Evolutionary conservation across 192 early-diverging fungal species (phyloP).

Genomic region (Entophlyctis luteolus): DNA sequence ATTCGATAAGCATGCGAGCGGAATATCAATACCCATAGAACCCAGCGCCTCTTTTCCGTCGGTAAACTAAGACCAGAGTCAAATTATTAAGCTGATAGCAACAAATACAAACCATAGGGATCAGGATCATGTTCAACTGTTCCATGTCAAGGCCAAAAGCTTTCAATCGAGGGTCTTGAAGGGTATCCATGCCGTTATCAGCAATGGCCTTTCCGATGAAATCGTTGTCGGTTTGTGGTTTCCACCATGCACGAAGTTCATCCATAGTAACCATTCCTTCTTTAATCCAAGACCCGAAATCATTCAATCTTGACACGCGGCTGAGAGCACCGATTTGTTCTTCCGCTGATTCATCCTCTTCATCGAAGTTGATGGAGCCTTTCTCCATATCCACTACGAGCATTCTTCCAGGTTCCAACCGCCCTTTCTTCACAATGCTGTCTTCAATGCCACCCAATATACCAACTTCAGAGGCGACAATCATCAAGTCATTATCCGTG

Average conservation of each 20-base stretch:
- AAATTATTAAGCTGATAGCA: neutral
- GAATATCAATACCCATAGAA: constrained; percentile 97
- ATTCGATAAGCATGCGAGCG: constrained; percentile 85
- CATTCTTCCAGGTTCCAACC: constrained; percentile 95
- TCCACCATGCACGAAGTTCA: constrained; percentile 46
- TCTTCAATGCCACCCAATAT: constrained; percentile 79
- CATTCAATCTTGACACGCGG: constrained; percentile 59
- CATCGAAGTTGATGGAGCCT: constrained; percentile 71
- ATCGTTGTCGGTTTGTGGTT: constrained; percentile 50
- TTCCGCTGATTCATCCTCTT: constrained; percentile 70
- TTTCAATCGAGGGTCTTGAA: constrained; percentile 63
- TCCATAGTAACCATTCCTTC: constrained; percentile 74
- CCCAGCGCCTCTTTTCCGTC: constrained; percentile 95
- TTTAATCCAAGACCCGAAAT: constrained; percentile 83
- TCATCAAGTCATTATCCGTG: constrained; percentile 88
- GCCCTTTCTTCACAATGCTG: constrained; percentile 80
- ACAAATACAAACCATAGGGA: constrained; percentile 73
- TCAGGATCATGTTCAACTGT: constrained; percentile 82
- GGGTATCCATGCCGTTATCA: constrained; percentile 4
- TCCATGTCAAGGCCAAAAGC: constrained; percentile 92
- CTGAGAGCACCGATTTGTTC: constrained; percentile 6
- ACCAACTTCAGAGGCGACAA: constrained; percentile 96
- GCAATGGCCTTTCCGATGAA: constrained; percentile 43
- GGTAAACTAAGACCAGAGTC: constrained; percentile 27
- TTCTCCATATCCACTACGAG: constrained; percentile 90